Evolutionary conservation across 768 basidiomycete species (phyloP), one percentile per base, ranked within the genome.

Genomic region (Boletus reticuloceps): DNA sequence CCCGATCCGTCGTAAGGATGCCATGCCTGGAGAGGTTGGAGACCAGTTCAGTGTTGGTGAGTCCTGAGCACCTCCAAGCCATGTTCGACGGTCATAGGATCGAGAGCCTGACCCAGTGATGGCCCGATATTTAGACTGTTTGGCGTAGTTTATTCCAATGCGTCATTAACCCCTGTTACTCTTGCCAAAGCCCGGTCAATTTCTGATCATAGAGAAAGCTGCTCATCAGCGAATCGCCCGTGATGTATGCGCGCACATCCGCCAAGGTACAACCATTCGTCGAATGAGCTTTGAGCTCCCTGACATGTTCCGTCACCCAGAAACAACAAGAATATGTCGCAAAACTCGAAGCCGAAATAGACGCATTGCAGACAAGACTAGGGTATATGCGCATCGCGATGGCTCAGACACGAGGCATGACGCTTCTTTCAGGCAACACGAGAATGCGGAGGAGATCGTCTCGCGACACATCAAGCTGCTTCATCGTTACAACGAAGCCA

Each of bases 51-150:
- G 71, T 63, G 64, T 93, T 95, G 5, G 82, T 82, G 11, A 65
- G 70, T 22, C 92, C 93, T 40, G 75, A 80, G 67, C 87, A 88
- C 31, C 80, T 78, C 93, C 92, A 94, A 38, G 92, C 92, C 92
- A 94, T 94, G 53, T 37, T 41, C 48, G 13, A 22, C 16, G 27
- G 36, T 31, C 9, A 22, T 22, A 5, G 27, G 27, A 27, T 42
- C 31, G 12, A 12, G 47, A 4, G 5, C 20, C 22, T 25, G 22
- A n/a, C n/a, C n/a, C n/a, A n/a, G n/a, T n/a, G n/a, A n/a, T n/a
- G n/a, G n/a, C n/a, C n/a, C n/a, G n/a, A n/a, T n/a, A 25, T 27
- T 13, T 8, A 36, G 16, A 17, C 31, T 59, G 36, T 67, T 67
- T 65, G 56, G 25, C 20, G 3, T 27, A 5, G 40, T 60, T 63